Percentiles rank a stretch among this genome's conserved stretches.
Conservation (phyloP, 2,329 filamentous ascomycete species). For the Dactylellina parvicollis region DNA sequence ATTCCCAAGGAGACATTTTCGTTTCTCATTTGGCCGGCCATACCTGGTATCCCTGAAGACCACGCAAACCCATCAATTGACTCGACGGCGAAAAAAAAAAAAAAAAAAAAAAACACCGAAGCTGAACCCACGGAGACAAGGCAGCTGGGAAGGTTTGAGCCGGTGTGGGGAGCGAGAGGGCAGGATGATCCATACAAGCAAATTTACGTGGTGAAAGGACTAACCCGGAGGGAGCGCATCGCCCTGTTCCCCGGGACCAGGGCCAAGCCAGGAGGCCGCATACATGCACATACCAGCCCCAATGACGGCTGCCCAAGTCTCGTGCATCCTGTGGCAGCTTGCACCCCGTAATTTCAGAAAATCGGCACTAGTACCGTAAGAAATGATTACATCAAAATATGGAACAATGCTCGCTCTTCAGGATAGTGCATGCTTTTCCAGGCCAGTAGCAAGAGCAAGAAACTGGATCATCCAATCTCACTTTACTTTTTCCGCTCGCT, state of each 20-base stretch:
- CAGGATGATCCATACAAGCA: constrained; percentile 50
- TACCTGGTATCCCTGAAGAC: constrained; percentile 48
- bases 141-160: constrained; percentile 27
- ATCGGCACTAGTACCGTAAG: constrained; percentile 52
- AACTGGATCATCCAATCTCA: constrained; percentile 52
- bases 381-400: constrained; percentile 54
- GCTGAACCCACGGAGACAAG: constrained; percentile 17
- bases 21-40: constrained; percentile 32
- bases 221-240: constrained; percentile 17
- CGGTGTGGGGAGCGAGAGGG: constrained; percentile 24
- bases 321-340: constrained; percentile 53
- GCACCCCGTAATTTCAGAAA: constrained; percentile 54
- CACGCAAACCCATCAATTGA: constrained; percentile 33
- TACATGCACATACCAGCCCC: constrained; percentile 52
- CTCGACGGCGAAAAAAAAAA: constrained; percentile 6
- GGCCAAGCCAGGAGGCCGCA: constrained; percentile 35
- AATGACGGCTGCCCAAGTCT: constrained; percentile 50
- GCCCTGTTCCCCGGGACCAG: constrained; percentile 19
- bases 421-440: constrained; percentile 54
- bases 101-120: constrained; percentile 15
- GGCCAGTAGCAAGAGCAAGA: constrained; percentile 53
- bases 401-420: constrained; percentile 53
- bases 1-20: constrained; percentile 43
- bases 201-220: constrained; percentile 49
- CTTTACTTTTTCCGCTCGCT: constrained; percentile 44